Conservation (phyloP, 306 rosid genomes). For the Quillaja saponaria region DNA sequence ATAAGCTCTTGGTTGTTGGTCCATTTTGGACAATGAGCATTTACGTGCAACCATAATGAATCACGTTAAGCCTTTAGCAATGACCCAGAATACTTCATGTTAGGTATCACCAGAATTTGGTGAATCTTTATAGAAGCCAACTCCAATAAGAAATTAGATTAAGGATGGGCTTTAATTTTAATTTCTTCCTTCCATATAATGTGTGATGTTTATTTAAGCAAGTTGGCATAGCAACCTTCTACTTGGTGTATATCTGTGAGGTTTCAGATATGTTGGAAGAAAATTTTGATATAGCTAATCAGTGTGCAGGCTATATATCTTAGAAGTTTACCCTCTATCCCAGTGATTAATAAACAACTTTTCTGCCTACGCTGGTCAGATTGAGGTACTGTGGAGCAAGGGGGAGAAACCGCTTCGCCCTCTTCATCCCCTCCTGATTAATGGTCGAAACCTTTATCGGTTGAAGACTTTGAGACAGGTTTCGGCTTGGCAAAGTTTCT, state of each 20-base stretch:
- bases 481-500: conserved; percentile 13
- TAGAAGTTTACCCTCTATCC: conserved; percentile 12
- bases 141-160: not conserved
- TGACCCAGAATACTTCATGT: no score
- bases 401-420: conserved; percentile 86
- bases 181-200: no score
- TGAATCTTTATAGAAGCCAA: not conserved
- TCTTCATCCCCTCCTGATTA: conserved; percentile 74
- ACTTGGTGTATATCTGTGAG: conserved; percentile 12
- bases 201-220: no score
- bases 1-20: not conserved
- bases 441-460: conserved; percentile 90
- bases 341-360: conserved; percentile 15
- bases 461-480: conserved; percentile 93
- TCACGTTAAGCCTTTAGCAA: no score
- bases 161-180: no score
- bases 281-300: not conserved
- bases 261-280: conserved; percentile 1
- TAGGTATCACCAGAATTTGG: not conserved
- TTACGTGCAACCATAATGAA: no score
- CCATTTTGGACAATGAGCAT: no score
- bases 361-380: conserved; percentile 44
- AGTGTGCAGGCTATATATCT: conserved; percentile 2
- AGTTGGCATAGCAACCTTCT: no score
- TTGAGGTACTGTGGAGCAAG: conserved; percentile 95